These are phyloP conservation scores for Fagopyrum esculentum DNA, from an alignment of 148 eudicot genomes.

Conservation along the genomic window DNA sequence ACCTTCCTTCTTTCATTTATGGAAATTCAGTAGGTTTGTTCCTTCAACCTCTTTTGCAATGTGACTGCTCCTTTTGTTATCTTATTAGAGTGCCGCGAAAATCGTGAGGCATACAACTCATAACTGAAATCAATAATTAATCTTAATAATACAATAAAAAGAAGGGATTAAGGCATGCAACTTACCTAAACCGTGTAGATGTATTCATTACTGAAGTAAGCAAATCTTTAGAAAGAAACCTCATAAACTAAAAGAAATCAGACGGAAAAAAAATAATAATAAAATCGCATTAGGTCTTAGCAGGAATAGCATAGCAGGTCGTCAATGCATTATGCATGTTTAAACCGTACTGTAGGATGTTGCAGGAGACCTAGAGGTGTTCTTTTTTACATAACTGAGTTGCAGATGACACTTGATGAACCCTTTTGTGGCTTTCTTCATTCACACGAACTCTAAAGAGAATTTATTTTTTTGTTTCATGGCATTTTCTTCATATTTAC, in stretches of 20 bases:
- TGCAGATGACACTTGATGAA: background rate
- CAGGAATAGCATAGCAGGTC: too few relatives aligned
- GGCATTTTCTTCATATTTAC: background rate
- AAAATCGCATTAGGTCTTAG: background rate
- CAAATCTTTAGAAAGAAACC: background rate
- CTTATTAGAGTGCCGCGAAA: conserved; percentile 87
- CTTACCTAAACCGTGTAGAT: background rate
- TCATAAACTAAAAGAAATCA: background rate
- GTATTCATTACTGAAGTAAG: background rate
- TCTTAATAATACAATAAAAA: background rate
- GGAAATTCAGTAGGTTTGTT: too few relatives aligned
- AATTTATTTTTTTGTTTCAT: background rate
- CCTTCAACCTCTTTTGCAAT: too few relatives aligned
- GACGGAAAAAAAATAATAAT: background rate
- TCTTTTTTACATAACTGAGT: background rate
- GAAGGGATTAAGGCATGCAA: background rate
- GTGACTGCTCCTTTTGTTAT: conserved; percentile 91
- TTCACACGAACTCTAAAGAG: background rate
- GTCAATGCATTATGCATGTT: background rate
- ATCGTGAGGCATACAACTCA: conserved; percentile 98
- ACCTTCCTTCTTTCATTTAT: too few relatives aligned
- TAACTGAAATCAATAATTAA: conserved; percentile 54
- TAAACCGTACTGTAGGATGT: background rate
- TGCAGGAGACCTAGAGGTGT: background rate
- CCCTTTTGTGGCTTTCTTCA: background rate